These are phyloP conservation scores for Hansenula lynferdii DNA, from an alignment of 1,139 yeast genomes.

Conservation along the genomic window DNA sequence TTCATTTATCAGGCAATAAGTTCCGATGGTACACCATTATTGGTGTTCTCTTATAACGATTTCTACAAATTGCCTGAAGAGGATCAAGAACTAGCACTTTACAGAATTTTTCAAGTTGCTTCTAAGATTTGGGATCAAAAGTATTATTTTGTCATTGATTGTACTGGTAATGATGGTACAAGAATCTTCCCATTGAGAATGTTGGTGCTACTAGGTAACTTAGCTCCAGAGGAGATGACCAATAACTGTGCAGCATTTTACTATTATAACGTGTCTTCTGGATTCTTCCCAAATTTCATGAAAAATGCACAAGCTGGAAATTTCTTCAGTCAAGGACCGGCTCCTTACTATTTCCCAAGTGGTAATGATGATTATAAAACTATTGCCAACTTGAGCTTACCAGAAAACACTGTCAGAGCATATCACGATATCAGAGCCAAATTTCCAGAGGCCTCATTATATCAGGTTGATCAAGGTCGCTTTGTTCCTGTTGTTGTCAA, in stretches of 20 bases:
- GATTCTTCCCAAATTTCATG: slow-evolving; percentile 32
- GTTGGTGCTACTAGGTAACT: slow-evolving; percentile 29
- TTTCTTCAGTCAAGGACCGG: slow-evolving; percentile 13
- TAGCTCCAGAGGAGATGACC: slow-evolving; percentile 43
- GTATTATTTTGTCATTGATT: slow-evolving; percentile 61
- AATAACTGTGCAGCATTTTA: slow-evolving; percentile 52
- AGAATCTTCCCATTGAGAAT: slow-evolving; percentile 27
- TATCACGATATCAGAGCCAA: slow-evolving; percentile 54
- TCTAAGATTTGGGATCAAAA: slow-evolving; percentile 72
- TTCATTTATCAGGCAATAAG: slow-evolving; percentile 62
- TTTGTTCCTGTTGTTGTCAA: slow-evolving; percentile 55
- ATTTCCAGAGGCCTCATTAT: slow-evolving; percentile 53
- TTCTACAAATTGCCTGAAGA: slow-evolving; percentile 33
- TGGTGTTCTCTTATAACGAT: slow-evolving; percentile 49
- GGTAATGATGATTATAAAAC: slow-evolving; percentile 45
- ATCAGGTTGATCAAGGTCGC: slow-evolving; percentile 35
- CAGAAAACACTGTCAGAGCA: slow-evolving; percentile 30
- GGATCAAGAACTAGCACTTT: slow-evolving; percentile 55
- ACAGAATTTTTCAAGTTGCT: slow-evolving; percentile 60
- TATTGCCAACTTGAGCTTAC: slow-evolving; percentile 47
- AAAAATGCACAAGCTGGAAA: slow-evolving; percentile 19
- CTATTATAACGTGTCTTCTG: slow-evolving; percentile 58
- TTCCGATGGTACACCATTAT: slow-evolving; percentile 68
- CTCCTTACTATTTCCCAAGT: slow-evolving; percentile 30
- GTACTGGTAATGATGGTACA: slow-evolving; percentile 51